Percentiles rank a stretch among this genome's conserved stretches.
Evolutionary conservation across 177 flowering plant genomes (phyloP).

Genomic region (Telopea speciosissima): DNA sequence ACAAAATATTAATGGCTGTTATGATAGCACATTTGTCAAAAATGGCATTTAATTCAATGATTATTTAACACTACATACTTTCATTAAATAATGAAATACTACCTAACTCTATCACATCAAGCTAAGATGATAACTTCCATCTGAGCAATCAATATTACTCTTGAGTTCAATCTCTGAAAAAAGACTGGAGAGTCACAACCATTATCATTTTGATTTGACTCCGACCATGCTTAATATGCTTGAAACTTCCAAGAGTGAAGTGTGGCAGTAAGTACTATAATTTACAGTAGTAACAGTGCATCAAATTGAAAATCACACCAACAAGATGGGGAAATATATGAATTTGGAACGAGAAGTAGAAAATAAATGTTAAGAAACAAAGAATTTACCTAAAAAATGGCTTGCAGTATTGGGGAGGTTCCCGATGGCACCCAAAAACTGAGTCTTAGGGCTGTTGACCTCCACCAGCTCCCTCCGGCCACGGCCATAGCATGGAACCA

Average conservation of each 20-base stretch:
- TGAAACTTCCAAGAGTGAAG: too few relatives aligned
- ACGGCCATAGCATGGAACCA: slow-evolving; percentile 75
- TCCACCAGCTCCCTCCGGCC: slow-evolving; percentile 19
- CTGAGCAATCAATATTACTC: neutral
- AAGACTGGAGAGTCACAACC: too few relatives aligned
- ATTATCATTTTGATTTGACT: too few relatives aligned
- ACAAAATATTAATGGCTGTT: too few relatives aligned
- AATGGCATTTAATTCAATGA: too few relatives aligned
- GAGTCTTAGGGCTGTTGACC: slow-evolving; percentile 32
- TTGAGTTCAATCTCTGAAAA: neutral
- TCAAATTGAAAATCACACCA: neutral
- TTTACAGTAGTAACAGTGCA: neutral
- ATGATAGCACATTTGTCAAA: too few relatives aligned
- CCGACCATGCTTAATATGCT: too few relatives aligned
- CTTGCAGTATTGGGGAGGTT: slow-evolving; percentile 39
- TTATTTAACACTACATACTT: too few relatives aligned
- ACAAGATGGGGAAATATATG: too few relatives aligned
- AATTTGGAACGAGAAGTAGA: neutral
- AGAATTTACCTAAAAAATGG: neutral
- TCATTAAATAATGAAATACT: too few relatives aligned
- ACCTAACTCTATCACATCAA: too few relatives aligned
- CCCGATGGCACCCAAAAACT: slow-evolving; percentile 38
- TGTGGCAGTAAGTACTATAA: too few relatives aligned
- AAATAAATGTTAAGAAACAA: neutral
- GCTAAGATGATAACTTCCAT: neutral